These are phyloP conservation scores for Castanea crenata DNA, from an alignment of 306 rosid genomes.

Conservation along the genomic window DNA sequence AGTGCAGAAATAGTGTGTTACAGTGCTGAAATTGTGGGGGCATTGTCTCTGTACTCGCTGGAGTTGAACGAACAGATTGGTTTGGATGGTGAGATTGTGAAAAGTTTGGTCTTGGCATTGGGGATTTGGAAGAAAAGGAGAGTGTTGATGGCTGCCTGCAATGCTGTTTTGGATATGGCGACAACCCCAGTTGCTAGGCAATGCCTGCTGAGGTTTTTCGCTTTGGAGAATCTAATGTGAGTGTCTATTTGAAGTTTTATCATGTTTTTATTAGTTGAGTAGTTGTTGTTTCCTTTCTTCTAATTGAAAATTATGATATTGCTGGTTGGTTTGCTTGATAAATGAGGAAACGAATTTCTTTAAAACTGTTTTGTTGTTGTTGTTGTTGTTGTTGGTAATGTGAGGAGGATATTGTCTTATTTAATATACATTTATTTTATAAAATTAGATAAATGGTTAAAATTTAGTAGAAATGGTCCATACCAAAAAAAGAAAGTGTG, in stretches of 20 bases:
- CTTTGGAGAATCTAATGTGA: conserved; percentile 60
- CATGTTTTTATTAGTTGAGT: neutral
- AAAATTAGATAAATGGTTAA: no score
- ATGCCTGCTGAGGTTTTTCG: conserved; percentile 40
- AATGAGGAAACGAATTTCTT: no score
- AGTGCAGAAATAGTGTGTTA: conserved; percentile 27
- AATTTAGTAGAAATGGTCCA: no score
- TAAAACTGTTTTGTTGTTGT: no score
- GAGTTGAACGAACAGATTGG: conserved; percentile 54
- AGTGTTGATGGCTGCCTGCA: conserved; percentile 55
- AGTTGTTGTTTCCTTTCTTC: neutral
- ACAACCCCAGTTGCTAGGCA: conserved; percentile 44
- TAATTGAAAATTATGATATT: neutral
- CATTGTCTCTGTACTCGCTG: conserved; percentile 56
- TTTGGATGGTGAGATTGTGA: conserved; percentile 46
- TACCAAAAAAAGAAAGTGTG: no score
- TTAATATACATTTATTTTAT: no score
- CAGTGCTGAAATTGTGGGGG: conserved; percentile 45
- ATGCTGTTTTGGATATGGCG: conserved; percentile 68
- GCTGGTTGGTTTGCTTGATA: neutral
- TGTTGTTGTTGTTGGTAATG: no score
- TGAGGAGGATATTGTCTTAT: no score
- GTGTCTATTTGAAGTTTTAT: conserved; percentile 11
- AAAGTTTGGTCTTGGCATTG: conserved; percentile 43
- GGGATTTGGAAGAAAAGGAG: conserved; percentile 31